Conservation (phyloP, 345 rosid species). For the Stellera chamaejasme region DNA sequence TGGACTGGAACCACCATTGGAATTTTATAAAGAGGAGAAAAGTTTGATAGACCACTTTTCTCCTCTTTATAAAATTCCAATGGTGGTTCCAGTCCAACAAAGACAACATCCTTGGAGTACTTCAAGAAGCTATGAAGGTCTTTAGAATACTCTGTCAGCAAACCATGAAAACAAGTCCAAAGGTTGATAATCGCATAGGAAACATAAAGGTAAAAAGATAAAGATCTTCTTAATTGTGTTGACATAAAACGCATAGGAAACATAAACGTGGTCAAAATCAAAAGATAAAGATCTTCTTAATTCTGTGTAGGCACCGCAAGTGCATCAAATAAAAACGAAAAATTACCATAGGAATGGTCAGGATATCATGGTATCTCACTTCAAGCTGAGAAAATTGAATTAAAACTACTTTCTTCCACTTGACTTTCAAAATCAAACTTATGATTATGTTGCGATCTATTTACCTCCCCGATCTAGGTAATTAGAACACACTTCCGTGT, state of each 20-base stretch:
- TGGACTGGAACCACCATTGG: slow-evolving; percentile 15
- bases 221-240: background rate
- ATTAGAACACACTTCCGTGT: too few relatives aligned
- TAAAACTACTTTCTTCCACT: too few relatives aligned
- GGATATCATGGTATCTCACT: slow-evolving; percentile 27
- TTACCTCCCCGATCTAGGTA: too few relatives aligned
- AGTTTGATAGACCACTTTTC: slow-evolving; percentile 25
- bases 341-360: slow-evolving; percentile 22
- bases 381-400: slow-evolving; percentile 40
- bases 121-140: slow-evolving; percentile 44
- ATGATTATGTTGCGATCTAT: slow-evolving; percentile 14
- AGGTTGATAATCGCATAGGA: too few relatives aligned
- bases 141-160: slow-evolving; percentile 28
- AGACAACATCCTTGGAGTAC: slow-evolving; percentile 50
- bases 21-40: slow-evolving; percentile 19
- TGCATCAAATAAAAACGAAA: background rate
- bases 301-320: background rate
- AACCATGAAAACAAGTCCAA: slow-evolving; percentile 3
- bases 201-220: background rate
- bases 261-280: slow-evolving; percentile 21
- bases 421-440: slow-evolving; percentile 23
- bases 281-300: too few relatives aligned
- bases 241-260: slow-evolving; percentile 11
- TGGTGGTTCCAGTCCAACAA: slow-evolving; percentile 41
- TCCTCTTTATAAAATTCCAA: slow-evolving; percentile 28